phyloP scores from a whole-genome alignment of 1,284 basidiomycete genomes.

The Phellopilus nigrolimitatus region DNA sequence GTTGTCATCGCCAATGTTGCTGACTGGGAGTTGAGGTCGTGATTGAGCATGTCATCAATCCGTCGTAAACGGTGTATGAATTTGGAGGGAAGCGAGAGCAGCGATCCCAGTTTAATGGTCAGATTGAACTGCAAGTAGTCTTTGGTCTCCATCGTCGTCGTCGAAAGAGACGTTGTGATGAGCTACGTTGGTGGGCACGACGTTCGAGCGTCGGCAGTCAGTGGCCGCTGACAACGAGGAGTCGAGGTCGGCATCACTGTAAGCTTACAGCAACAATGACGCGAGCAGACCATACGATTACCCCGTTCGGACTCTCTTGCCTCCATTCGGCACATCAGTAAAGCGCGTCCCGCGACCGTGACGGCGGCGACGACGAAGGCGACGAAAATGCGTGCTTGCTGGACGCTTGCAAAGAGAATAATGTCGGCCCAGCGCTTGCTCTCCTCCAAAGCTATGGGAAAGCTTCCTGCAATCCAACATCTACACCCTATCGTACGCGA shows the following conservation, averaged over 20 bases:
- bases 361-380: background rate
- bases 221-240: slow-evolving; percentile 3
- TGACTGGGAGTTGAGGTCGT: slow-evolving; percentile 16
- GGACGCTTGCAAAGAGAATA: slow-evolving; percentile 6
- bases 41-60: slow-evolving; percentile 21
- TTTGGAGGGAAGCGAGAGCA: slow-evolving; percentile 21
- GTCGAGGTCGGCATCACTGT: no score
- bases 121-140: slow-evolving; percentile 19
- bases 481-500: slow-evolving; percentile 11
- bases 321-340: background rate
- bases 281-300: no score
- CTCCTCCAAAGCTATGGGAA: slow-evolving; percentile 10
- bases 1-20: slow-evolving; percentile 12
- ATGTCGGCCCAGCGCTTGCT: slow-evolving; percentile 15
- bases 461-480: slow-evolving; percentile 10
- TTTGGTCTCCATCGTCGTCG: slow-evolving; percentile 11
- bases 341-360: background rate
- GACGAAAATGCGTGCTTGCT: slow-evolving; percentile 9
- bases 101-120: slow-evolving; percentile 19
- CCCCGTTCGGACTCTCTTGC: no score
- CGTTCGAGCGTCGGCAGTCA: background rate
- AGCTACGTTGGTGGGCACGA: no score
- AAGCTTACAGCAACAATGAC: no score
- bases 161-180: background rate
- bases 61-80: slow-evolving; percentile 22